These are phyloP conservation scores for Pseudonitzschia pungens DNA, from an alignment of 108 stramenopile species.

Conservation along the genomic window DNA sequence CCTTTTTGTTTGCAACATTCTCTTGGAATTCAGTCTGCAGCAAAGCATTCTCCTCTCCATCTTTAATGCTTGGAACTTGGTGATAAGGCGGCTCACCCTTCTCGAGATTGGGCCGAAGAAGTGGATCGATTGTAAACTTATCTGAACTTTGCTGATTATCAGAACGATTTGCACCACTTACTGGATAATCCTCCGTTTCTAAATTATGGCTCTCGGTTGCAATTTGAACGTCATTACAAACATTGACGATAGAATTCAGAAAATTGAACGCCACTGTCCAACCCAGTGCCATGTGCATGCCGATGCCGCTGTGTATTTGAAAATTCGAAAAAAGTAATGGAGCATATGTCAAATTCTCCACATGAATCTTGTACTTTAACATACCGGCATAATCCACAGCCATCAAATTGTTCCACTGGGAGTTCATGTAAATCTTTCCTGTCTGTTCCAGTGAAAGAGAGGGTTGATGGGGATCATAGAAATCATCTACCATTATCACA, in stretches of 20 bases:
- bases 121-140: background rate
- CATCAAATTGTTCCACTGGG: slow-evolving; percentile 8
- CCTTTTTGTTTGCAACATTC: background rate
- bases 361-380: background rate
- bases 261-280: slow-evolving; percentile 5
- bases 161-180: background rate
- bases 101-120: background rate
- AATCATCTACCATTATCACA: slow-evolving; percentile 15
- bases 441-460: background rate
- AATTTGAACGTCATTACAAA: background rate
- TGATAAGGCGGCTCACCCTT: slow-evolving; percentile 1
- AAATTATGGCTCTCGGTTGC: background rate
- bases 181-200: background rate
- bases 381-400: slow-evolving; percentile 9
- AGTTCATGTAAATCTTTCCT: background rate
- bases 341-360: background rate
- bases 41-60: background rate
- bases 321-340: background rate
- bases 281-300: slow-evolving; percentile 3
- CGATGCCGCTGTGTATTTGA: background rate
- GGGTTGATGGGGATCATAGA: background rate
- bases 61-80: background rate
- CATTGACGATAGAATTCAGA: background rate
- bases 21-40: background rate
- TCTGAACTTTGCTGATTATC: background rate